phyloP scores from a whole-genome alignment of 768 basidiomycete species.

The Amanita muscaria region DNA sequence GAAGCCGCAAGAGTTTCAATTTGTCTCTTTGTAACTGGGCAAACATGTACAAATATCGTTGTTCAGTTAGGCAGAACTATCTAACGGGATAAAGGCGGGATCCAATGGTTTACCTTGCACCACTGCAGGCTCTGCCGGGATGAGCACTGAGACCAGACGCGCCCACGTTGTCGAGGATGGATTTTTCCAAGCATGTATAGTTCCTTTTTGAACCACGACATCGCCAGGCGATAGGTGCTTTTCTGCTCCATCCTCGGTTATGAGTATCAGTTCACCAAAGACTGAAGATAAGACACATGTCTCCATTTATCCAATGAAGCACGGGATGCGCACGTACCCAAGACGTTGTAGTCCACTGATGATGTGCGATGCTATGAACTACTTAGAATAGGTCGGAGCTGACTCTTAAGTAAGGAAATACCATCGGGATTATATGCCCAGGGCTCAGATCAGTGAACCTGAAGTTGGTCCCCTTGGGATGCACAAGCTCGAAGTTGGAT shows the following conservation, averaged over 20 bases:
- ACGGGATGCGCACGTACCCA: constrained; percentile 28
- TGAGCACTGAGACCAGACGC: constrained; percentile 42
- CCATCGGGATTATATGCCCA: constrained; percentile 40
- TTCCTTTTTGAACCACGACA: constrained; percentile 47
- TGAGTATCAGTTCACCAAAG: constrained; percentile 44
- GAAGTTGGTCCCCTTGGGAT: constrained; percentile 36
- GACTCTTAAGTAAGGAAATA: constrained; percentile 15
- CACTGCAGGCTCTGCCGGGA: constrained; percentile 46
- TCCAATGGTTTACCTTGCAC: constrained; percentile 34
- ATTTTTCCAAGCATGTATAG: constrained; percentile 56
- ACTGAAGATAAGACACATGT: constrained; percentile 25
- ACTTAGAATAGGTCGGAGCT: background rate
- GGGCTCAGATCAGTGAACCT: constrained; percentile 49
- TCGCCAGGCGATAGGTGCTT: constrained; percentile 46
- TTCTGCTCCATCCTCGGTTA: constrained; percentile 49
- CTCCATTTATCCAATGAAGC: background rate
- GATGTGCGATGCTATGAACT: constrained; percentile 35
- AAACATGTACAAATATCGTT: constrained; percentile 6
- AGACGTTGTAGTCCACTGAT: constrained; percentile 54
- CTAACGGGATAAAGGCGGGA: constrained; percentile 19
- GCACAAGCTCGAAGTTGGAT: constrained; percentile 35
- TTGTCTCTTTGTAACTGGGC: constrained; percentile 4
- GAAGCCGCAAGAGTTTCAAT: constrained; percentile 8
- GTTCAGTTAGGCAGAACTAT: no score
- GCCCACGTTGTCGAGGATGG: constrained; percentile 37